Base-by-base conservation (phyloP, 192 early-diverging fungal species). In the Glomus cerebriforme region DNA sequence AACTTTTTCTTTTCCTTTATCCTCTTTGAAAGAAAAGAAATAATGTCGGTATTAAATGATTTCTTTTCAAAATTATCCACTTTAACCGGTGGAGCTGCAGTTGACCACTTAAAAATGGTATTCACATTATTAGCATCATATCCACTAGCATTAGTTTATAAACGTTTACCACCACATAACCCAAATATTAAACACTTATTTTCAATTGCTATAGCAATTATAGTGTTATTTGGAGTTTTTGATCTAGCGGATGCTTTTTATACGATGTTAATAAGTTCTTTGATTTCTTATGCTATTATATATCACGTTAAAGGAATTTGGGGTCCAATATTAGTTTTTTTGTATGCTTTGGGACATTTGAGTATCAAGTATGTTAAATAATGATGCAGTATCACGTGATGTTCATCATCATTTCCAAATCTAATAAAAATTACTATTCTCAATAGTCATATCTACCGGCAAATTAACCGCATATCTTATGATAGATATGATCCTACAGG, bases 401-500 rank as follows among this genome's bases (percentile, higher is more conserved):
- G n/a, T n/a, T n/a, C n/a, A n/a, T n/a, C n/a, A n/a, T n/a, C n/a
- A n/a, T n/a, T n/a, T n/a, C n/a, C n/a, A n/a, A n/a, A n/a, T n/a
- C n/a, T n/a, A n/a, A n/a, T n/a, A n/a, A n/a, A n/a, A n/a, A n/a
- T n/a, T n/a, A n/a, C n/a, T n/a, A 71, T 45, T 24, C n/a, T 29
- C 19, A 73, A 63, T 73, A 89, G 88, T 73, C 88, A 91, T 79
- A 70, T 90, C 17, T 78, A 78, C 43, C 85, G 89, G 43, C 88
- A 89, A 60, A 47, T 81, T 27, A 78, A 84, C 43, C 80, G 85
- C 67, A 79, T 82, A 13, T 81, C 82, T 15, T 83, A 87, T 71
- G 88, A 87, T 19, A 82, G 83, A 26, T 88, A 95, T 80, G 96
- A 99, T 85, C 87, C 93, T 73, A 95, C 97, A 12, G 94, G 95